These are phyloP conservation scores for Lecanosticta acicola DNA, from an alignment of 2,329 filamentous ascomycete genomes.

Conservation along the genomic window DNA sequence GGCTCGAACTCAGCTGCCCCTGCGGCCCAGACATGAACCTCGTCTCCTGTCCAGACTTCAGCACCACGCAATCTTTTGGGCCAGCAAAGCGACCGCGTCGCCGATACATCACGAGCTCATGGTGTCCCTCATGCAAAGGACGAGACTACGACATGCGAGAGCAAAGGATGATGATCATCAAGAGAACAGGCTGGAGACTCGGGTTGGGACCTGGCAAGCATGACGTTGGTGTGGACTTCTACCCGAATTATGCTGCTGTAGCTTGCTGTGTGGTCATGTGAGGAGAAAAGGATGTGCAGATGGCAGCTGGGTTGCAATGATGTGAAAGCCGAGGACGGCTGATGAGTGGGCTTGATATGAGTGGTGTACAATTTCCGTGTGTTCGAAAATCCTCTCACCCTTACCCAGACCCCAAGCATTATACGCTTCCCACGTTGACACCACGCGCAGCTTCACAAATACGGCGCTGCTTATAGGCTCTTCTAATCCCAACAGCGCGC, in stretches of 20 bases:
- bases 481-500: no score
- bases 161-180: constrained; percentile 21
- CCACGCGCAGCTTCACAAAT: no score
- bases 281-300: no score
- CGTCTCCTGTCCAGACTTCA: constrained; percentile 37
- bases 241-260: constrained; percentile 8
- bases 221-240: constrained; percentile 22
- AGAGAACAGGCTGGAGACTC: constrained; percentile 25
- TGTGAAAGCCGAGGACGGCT: no score
- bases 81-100: constrained; percentile 20
- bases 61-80: constrained; percentile 21
- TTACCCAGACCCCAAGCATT: no score
- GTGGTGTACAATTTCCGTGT: no score
- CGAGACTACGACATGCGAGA: constrained; percentile 22
- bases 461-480: no score
- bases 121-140: constrained; percentile 29
- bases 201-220: constrained; percentile 21
- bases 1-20: constrained; percentile 40
- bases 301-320: no score
- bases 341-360: no score
- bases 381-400: no score
- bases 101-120: constrained; percentile 15
- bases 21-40: constrained; percentile 40
- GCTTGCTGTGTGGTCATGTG: constrained; percentile 16
- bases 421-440: no score